These are phyloP conservation scores for Camellia lanceoleosa DNA, from an alignment of 148 eudicot genomes.

Conservation along the genomic window DNA sequence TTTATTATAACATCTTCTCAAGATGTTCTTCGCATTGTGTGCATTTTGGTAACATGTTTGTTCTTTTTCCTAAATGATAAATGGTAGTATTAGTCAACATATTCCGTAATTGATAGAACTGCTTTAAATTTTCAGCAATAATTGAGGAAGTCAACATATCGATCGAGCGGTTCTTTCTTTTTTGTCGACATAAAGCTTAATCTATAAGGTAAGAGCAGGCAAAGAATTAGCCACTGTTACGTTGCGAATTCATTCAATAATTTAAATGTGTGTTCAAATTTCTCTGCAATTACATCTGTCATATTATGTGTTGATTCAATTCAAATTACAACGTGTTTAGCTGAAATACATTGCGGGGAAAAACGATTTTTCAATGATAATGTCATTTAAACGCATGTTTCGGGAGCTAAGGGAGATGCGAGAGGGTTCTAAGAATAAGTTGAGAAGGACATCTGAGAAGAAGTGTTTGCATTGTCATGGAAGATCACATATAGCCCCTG, in stretches of 20 bases:
- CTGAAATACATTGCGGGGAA: conserved; percentile 9
- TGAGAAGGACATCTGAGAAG: conserved; percentile 16
- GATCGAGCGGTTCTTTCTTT: no score
- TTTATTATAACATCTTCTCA: no score
- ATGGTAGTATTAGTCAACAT: no score
- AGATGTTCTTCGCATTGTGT: no score
- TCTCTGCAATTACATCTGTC: conserved; percentile 5
- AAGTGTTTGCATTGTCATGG: conserved; percentile 25
- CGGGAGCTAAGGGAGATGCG: conserved; percentile 20
- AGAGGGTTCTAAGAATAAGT: conserved; percentile 16
- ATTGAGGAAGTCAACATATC: background rate
- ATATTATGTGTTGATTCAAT: background rate
- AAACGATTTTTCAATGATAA: conserved; percentile 2
- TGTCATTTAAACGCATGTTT: conserved; percentile 31
- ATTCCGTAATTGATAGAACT: no score
- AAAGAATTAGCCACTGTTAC: background rate
- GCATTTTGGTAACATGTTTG: no score
- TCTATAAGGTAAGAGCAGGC: background rate
- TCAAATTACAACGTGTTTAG: background rate
- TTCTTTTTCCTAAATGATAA: no score
- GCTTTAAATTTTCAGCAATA: background rate
- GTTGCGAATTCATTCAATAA: background rate
- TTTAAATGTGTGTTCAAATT: background rate
- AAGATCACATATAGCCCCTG: conserved; percentile 39
- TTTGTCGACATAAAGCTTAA: background rate